Percentiles rank a stretch among this genome's conserved stretches.
phyloP scores from a whole-genome alignment of 1,284 basidiomycete species.

The Trametes hirsuta region DNA sequence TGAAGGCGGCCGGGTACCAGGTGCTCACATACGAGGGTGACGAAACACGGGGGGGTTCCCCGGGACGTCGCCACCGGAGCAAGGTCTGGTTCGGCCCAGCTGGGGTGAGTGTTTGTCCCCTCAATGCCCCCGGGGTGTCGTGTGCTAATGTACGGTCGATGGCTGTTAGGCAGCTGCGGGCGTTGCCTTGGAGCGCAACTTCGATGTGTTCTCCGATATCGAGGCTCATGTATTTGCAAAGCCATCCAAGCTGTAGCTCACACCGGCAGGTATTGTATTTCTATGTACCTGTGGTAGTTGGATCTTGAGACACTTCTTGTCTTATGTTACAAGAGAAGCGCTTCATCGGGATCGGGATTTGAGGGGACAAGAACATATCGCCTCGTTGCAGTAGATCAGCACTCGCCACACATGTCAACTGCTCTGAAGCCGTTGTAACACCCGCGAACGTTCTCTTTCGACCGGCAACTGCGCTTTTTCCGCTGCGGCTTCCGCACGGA shows the following conservation, averaged over 20 bases:
- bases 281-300: not conserved
- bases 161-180: conserved; percentile 43
- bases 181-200: conserved; percentile 55
- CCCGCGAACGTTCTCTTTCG: no score
- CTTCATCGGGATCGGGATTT: no score
- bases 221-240: conserved; percentile 19
- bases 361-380: no score
- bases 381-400: no score
- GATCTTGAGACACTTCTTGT: not conserved
- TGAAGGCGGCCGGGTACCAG: conserved; percentile 46
- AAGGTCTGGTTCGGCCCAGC: conserved; percentile 48
- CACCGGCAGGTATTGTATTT: not conserved
- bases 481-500: no score
- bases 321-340: no score
- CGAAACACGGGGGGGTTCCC: conserved; percentile 60
- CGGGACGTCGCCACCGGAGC: conserved; percentile 60
- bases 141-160: conserved; percentile 33
- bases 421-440: no score
- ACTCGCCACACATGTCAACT: no score
- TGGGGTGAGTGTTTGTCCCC: conserved; percentile 42
- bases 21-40: conserved; percentile 70
- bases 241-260: conserved; percentile 22
- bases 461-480: no score
- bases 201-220: conserved; percentile 58
- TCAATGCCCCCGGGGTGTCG: not conserved